These are phyloP conservation scores for Penicillium sp. DNA, from an alignment of 2,329 filamentous ascomycete species.

Conservation along the genomic window DNA sequence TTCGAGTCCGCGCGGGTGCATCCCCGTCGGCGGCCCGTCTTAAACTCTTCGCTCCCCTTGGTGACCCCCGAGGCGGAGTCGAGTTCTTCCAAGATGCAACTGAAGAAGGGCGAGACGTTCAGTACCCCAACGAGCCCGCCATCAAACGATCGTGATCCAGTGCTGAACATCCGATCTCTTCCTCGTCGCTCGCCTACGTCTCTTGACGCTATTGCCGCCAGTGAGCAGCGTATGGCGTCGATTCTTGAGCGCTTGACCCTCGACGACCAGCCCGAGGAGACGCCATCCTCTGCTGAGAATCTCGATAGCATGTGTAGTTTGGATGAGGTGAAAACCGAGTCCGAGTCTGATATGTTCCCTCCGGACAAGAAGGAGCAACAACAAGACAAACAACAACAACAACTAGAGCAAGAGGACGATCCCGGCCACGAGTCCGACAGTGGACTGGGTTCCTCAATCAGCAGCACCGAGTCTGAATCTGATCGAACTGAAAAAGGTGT, in stretches of 20 bases:
- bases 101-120: conserved; percentile 71
- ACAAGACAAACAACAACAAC: conserved; percentile 9
- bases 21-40: conserved; percentile 38
- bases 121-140: conserved; percentile 48
- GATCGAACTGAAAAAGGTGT: conserved; percentile 50
- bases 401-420: conserved; percentile 22
- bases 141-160: conserved; percentile 43
- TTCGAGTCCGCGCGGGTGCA: conserved; percentile 29
- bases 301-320: background rate
- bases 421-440: conserved; percentile 73
- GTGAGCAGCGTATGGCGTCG: conserved; percentile 67
- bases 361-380: conserved; percentile 32
- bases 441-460: conserved; percentile 81
- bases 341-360: conserved; percentile 8
- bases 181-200: conserved; percentile 66
- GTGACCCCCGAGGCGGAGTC: conserved; percentile 25
- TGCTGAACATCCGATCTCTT: conserved; percentile 51
- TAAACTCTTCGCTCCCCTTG: conserved; percentile 32
- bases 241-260: conserved; percentile 67
- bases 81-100: conserved; percentile 51
- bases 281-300: conserved; percentile 28
- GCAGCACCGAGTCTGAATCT: conserved; percentile 52
- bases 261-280: conserved; percentile 53
- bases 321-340: background rate
- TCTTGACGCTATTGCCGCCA: conserved; percentile 69